Evolutionary conservation across 2,329 filamentous ascomycete species (phyloP), one percentile per base, ranked within the genome.

Genomic region (Graphiopsis chlorocephala): DNA sequence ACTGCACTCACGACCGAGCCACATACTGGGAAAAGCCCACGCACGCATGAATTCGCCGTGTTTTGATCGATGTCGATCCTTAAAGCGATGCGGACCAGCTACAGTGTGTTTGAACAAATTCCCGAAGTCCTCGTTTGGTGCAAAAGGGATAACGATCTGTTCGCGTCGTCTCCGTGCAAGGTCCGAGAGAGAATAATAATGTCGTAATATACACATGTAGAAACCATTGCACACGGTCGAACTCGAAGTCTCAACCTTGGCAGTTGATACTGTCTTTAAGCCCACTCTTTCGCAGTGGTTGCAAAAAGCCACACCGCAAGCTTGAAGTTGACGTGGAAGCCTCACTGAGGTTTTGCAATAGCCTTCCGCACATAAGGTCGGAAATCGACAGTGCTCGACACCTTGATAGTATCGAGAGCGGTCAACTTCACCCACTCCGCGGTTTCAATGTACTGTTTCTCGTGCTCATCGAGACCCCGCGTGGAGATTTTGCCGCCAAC

Each of bases 301-400:
- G 23, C 38, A 45, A 4, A 20, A 8, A 20, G 38, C 12, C 8
- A n/a, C 5, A 8, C n/a, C 5, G 38, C n/a, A 10, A 45, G 38
- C 38, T 20, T 10, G n/a, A 20, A 6, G n/a, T n/a, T 45, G n/a
- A n/a, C 1, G 23, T 10, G 23, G 23, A 45, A 20, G n/a, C 38
- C n/a, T 45, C 38, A 45, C 38, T 45, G 28, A 20, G 48, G 26
- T 28, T 53, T 53, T 8, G 26, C 17, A 15, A 10, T 53, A 23
- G 29, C n/a, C 53, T 56, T 33, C 53, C 29, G 28, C 53, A 56
- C 53, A 26, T 56, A 26, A 7, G 31, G 31, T 14, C 53, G 38
- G 53, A 60, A 65, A 35, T 65, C 64, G 6, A 65, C 64, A 11
- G 64, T 65, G 26, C 64, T 63, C 3, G 25, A 33, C 15, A 65